Evolutionary conservation across 768 basidiomycete species (phyloP).

Genomic region (Leccinum uliginosum): DNA sequence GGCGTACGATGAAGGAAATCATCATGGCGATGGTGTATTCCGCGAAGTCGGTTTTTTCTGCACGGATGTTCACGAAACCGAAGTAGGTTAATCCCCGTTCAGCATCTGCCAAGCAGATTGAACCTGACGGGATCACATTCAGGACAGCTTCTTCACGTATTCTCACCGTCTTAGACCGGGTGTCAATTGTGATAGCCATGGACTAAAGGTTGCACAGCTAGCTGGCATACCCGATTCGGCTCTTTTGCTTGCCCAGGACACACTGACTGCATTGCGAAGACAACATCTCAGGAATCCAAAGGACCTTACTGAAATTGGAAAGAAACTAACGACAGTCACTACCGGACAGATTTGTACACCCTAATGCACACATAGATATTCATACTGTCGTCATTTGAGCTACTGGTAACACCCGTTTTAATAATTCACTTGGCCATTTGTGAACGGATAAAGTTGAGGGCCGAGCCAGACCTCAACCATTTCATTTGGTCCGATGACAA

Average conservation of each 20-base stretch:
- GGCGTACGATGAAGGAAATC: constrained; percentile 44
- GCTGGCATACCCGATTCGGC: constrained; percentile 75
- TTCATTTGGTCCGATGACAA: constrained; percentile 87
- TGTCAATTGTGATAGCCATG: constrained; percentile 88
- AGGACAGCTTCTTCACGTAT: constrained; percentile 81
- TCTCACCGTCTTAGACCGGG: constrained; percentile 78
- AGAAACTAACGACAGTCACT: constrained; percentile 16
- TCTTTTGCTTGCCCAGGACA: constrained; percentile 55
- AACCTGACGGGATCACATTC: constrained; percentile 1
- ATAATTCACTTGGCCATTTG: constrained; percentile 31
- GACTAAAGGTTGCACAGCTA: constrained; percentile 81
- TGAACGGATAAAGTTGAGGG: constrained; percentile 83
- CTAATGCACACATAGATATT: constrained; percentile 1
- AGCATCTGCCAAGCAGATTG: background rate
- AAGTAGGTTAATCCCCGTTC: constrained; percentile 42
- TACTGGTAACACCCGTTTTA: background rate
- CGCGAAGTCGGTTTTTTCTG: constrained; percentile 77
- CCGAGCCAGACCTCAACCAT: constrained; percentile 87
- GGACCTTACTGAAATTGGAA: constrained; percentile 33
- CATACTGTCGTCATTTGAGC: background rate
- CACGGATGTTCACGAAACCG: constrained; percentile 77
- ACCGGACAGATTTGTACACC: background rate
- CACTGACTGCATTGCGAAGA: constrained; percentile 39
- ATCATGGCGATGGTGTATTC: constrained; percentile 46
- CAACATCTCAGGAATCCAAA: constrained; percentile 21